A percentile compares a stretch with the other conserved stretches of the same genome.
Conservation (phyloP, 1,139 yeast species). For the Pichia sp. region DNA sequence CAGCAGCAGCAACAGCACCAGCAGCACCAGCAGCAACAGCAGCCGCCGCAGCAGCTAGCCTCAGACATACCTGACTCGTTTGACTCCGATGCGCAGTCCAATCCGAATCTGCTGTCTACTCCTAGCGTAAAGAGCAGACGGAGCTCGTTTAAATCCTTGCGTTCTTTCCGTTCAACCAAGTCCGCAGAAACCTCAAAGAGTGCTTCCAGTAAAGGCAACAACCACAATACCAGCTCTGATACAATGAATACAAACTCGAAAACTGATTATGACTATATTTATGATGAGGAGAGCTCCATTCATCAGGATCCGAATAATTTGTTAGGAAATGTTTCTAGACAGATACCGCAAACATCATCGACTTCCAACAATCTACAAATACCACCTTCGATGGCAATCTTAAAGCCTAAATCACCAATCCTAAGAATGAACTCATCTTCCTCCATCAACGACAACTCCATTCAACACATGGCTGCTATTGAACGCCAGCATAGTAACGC, state of each 20-base stretch:
- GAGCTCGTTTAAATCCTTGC: slow-evolving; percentile 22
- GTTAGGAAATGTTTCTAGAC: neutral
- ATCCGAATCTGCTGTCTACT: neutral
- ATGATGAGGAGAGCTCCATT: slow-evolving; percentile 9
- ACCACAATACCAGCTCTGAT: slow-evolving; percentile 1
- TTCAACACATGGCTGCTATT: slow-evolving; percentile 12
- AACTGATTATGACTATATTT: slow-evolving; percentile 13
- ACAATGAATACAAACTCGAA: slow-evolving; percentile 6
- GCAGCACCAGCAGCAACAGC: neutral
- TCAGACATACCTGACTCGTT: neutral
- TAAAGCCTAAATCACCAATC: slow-evolving; percentile 65
- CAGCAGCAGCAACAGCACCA: neutral
- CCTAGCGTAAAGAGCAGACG: slow-evolving; percentile 19
- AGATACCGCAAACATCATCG: slow-evolving; percentile 1
- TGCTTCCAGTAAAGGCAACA: slow-evolving; percentile 5
- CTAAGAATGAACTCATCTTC: slow-evolving; percentile 32
- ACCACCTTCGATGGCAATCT: slow-evolving; percentile 65
- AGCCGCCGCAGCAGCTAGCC: neutral
- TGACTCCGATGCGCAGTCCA: neutral
- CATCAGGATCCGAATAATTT: neutral
- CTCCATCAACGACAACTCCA: slow-evolving; percentile 18
- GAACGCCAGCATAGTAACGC: slow-evolving; percentile 13
- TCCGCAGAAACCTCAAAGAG: slow-evolving; percentile 15
- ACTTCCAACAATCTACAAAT: slow-evolving; percentile 16
- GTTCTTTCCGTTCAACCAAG: slow-evolving; percentile 18